A percentile compares a stretch with the other conserved stretches of the same genome.
These are phyloP conservation scores for Paraurostyla sp. DNA, from an alignment of 73 alveolate species.

Conservation along the genomic window DNA sequence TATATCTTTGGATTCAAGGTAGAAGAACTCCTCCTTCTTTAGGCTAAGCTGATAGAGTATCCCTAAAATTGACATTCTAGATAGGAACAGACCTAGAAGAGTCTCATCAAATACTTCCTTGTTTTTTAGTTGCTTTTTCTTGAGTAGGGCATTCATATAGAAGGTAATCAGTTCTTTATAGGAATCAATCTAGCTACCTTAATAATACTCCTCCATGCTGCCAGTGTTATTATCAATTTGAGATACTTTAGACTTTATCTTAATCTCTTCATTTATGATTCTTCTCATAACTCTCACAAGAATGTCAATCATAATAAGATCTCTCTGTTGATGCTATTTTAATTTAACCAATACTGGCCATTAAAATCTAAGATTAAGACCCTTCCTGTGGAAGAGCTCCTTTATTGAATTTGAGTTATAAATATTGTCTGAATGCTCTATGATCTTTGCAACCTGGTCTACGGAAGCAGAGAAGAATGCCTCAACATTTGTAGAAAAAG, in stretches of 20 bases:
- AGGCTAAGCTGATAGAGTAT: background rate
- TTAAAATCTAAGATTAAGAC: constrained; percentile 61
- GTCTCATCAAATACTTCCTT: constrained; percentile 64
- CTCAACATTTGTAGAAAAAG: constrained; percentile 13
- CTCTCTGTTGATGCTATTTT: constrained; percentile 38
- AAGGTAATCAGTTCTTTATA: constrained; percentile 41
- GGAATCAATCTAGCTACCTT: constrained; percentile 29
- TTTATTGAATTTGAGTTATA: constrained; percentile 51
- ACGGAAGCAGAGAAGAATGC: constrained; percentile 36
- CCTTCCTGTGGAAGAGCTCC: constrained; percentile 75
- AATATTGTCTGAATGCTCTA: constrained; percentile 62
- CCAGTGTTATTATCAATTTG: background rate
- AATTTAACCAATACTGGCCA: constrained; percentile 59
- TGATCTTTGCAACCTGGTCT: constrained; percentile 14
- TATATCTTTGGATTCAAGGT: constrained; percentile 48
- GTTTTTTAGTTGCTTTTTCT: constrained; percentile 40
- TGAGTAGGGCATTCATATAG: constrained; percentile 38
- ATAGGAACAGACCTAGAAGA: constrained; percentile 58
- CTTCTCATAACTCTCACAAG: constrained; percentile 68
- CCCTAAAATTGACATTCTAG: constrained; percentile 58
- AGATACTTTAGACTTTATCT: constrained; percentile 23
- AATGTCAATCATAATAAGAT: constrained; percentile 53
- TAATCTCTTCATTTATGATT: constrained; percentile 37
- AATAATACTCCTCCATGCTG: constrained; percentile 7
- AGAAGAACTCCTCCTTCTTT: constrained; percentile 30